These are phyloP conservation scores for Forsythia suspensa DNA, from an alignment of 257 asterid genomes.

Conservation along the genomic window DNA sequence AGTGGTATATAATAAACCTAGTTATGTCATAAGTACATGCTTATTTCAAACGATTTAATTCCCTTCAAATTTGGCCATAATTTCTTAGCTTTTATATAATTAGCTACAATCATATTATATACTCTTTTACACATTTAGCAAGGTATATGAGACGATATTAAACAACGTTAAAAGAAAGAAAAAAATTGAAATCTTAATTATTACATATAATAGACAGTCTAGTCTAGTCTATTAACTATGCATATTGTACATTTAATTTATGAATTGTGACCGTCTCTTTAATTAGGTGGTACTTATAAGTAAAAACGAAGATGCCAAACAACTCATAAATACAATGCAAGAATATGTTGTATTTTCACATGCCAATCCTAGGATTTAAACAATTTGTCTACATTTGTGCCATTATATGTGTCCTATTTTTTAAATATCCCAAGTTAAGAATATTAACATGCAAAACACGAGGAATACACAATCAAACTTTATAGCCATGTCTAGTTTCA, in stretches of 20 bases:
- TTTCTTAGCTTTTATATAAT: background rate
- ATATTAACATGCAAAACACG: background rate
- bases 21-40: background rate
- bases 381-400: no score
- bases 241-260: background rate
- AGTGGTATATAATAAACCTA: no score
- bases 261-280: background rate
- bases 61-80: background rate
- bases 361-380: background rate
- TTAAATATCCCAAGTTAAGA: background rate
- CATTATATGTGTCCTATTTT: background rate
- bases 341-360: background rate
- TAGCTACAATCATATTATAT: background rate
- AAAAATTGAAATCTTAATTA: no score
- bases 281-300: background rate
- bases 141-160: no score
- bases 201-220: no score
- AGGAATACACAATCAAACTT: background rate
- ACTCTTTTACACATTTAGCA: background rate
- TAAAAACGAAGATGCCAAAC: background rate
- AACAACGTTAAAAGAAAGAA: background rate
- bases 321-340: no score
- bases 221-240: background rate
- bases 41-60: background rate
- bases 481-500: background rate